Evolutionary conservation across 768 basidiomycete species (phyloP).

Genomic region (Kwoniella dejecticola): DNA sequence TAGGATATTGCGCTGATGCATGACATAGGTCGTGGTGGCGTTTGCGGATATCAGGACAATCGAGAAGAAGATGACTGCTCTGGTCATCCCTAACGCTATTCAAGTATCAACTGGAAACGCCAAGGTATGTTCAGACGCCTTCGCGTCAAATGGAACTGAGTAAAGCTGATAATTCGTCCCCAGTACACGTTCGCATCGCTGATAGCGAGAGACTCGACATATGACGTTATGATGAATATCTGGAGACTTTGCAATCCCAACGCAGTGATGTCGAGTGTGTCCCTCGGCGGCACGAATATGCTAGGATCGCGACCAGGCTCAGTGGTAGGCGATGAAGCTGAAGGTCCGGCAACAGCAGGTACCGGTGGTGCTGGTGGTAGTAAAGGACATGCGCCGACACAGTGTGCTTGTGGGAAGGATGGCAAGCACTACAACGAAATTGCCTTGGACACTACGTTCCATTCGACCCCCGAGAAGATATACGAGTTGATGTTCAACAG

Average conservation of each 20-base stretch:
- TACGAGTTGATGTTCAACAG: slow-evolving; percentile 95
- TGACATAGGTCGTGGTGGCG: slow-evolving; percentile 73
- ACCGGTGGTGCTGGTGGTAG: slow-evolving; percentile 35
- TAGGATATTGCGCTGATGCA: slow-evolving; percentile 25
- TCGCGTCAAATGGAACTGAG: neutral
- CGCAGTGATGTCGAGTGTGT: slow-evolving; percentile 48
- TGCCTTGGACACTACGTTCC: slow-evolving; percentile 75
- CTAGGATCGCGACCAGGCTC: slow-evolving; percentile 28
- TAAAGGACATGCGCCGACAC: slow-evolving; percentile 60
- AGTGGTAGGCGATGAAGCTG: slow-evolving; percentile 32
- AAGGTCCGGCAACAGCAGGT: neutral
- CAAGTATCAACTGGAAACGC: slow-evolving; percentile 75
- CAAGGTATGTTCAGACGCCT: slow-evolving; percentile 49
- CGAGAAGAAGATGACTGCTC: slow-evolving; percentile 97
- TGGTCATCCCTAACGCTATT: slow-evolving; percentile 96
- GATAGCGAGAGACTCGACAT: slow-evolving; percentile 92
- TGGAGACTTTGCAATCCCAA: slow-evolving; percentile 89
- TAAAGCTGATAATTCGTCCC: neutral
- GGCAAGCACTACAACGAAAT: slow-evolving; percentile 71
- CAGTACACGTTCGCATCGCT: slow-evolving; percentile 97
- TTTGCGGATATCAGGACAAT: slow-evolving; percentile 81
- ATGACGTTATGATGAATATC: slow-evolving; percentile 92
- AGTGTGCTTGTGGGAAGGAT: slow-evolving; percentile 71
- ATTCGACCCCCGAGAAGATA: slow-evolving; percentile 91
- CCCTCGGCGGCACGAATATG: slow-evolving; percentile 24